These are phyloP conservation scores for Tolypocladium inflatum DNA, from an alignment of 2,329 filamentous ascomycete species.

Conservation along the genomic window DNA sequence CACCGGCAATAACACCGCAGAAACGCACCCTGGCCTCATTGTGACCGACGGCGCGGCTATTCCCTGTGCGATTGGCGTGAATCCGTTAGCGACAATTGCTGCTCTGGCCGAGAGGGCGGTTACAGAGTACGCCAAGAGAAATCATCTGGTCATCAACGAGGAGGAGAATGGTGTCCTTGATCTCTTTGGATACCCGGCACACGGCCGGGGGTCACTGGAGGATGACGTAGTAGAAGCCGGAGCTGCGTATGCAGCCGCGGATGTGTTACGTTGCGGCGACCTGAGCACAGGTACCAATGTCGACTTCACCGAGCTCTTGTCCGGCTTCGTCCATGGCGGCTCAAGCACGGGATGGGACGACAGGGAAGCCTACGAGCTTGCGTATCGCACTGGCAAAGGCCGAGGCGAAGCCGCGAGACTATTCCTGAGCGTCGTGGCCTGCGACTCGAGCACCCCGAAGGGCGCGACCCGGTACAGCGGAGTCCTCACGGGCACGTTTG, in stretches of 20 bases:
- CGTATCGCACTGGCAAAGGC: constrained; percentile 41
- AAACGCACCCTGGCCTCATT: constrained; percentile 47
- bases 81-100: constrained; percentile 60
- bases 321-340: constrained; percentile 43
- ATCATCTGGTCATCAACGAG: constrained; percentile 33
- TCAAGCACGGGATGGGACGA: constrained; percentile 33
- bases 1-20: constrained; percentile 33
- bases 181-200: constrained; percentile 42
- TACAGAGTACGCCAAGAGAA: constrained; percentile 34
- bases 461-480: not conserved
- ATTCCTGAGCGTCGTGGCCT: constrained; percentile 48
- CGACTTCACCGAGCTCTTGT: constrained; percentile 57
- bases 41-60: constrained; percentile 54
- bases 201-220: constrained; percentile 10
- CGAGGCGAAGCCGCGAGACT: constrained; percentile 47
- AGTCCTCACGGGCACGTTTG: constrained; percentile 49
- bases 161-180: constrained; percentile 39
- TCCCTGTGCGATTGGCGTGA: constrained; percentile 53
- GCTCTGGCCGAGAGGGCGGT: constrained; percentile 58
- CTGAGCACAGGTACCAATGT: constrained; percentile 21
- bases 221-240: not conserved
- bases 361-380: constrained; percentile 42
- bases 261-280: not conserved
- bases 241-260: not conserved
- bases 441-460: constrained; percentile 20